Base-by-base conservation (phyloP, 2,329 filamentous ascomycete genomes). In the Diaporthe humulicola region DNA sequence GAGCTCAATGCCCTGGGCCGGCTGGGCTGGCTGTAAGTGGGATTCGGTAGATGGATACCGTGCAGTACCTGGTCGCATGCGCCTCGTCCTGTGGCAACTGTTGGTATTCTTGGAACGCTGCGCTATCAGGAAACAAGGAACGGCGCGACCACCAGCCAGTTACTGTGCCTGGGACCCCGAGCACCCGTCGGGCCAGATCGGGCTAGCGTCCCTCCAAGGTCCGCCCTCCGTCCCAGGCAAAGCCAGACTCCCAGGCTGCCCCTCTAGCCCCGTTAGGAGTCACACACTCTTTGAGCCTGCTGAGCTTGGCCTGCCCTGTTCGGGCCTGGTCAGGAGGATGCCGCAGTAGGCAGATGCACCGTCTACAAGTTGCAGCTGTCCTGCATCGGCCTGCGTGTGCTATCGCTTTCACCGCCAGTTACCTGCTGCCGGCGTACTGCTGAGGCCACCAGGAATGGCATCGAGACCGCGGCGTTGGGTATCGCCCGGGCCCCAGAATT, bases 61-160 rank as follows among this genome's bases (percentile, higher is more conserved):
- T 71, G 36, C 54, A 60, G 69, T 58, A 71, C 69, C 54, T 60
- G 57, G 38, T 28, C 36, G 48, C 28, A 54, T 38, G 64, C 64
- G 64, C 64, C 15, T 54, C 64, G 48, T 25, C 58, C 36, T 45
- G 70, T 72, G 70, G 57, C 70, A 22, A 64, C 19, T 64, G 70
- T 56, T 72, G 70, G 57, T 72, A 72, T 72, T 64, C 33, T 72
- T 72, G 70, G 70, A 72, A 72, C 45, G 58, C 60, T 50, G 57
- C n/a, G 60, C 57, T 61, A 54, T 64, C 30, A 54, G 60, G 57
- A 64, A 58, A 54, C 30, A 64, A 64, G 70, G 70, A 36, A 50
- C 25, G n/a, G n/a, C 36, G 33, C 36, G n/a, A n/a, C n/a, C n/a
- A n/a, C n/a, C n/a, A n/a, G n/a, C n/a, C n/a, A n/a, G n/a, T n/a